These are phyloP conservation scores for Vitis rupestris DNA, from an alignment of 164 flowering plant species.

Conservation along the genomic window DNA sequence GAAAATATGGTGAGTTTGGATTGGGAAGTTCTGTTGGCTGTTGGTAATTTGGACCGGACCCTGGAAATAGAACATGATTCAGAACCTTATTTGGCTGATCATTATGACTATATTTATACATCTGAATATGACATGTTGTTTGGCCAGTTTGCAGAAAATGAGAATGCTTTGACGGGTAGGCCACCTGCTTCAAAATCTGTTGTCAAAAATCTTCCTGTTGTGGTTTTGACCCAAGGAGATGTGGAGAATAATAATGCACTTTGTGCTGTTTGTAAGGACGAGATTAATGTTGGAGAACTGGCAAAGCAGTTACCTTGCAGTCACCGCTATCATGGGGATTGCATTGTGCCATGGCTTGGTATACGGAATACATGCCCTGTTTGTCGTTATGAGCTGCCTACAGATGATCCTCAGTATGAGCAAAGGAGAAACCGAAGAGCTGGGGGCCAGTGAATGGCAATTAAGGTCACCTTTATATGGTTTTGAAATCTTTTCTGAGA, in stretches of 20 bases:
- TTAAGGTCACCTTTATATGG: neutral
- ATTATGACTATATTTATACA: conserved; percentile 35
- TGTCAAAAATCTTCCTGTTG: conserved; percentile 37
- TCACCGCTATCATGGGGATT: conserved; percentile 57
- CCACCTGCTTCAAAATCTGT: conserved; percentile 49
- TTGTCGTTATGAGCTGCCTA: conserved; percentile 59
- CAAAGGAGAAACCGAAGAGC: conserved; percentile 29
- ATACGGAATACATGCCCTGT: conserved; percentile 67
- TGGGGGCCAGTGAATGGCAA: conserved; percentile 16
- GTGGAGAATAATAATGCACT: conserved; percentile 26
- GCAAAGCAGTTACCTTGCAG: conserved; percentile 54
- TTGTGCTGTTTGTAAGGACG: conserved; percentile 70
- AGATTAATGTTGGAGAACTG: conserved; percentile 37
- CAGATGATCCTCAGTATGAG: conserved; percentile 62
- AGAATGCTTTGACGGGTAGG: conserved; percentile 21
- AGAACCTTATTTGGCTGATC: conserved; percentile 30
- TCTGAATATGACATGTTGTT: conserved; percentile 48
- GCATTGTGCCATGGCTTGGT: conserved; percentile 58
- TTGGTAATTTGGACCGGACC: conserved; percentile 27
- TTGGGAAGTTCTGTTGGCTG: conserved; percentile 51
- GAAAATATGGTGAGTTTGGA: conserved; percentile 30
- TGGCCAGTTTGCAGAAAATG: conserved; percentile 50
- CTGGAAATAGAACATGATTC: conserved; percentile 18
- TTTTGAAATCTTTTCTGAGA: conserved; percentile 12
- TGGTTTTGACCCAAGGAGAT: conserved; percentile 37